Evolutionary conservation across 306 rosid genomes (phyloP).

Genomic region (Cercis canadensis): DNA sequence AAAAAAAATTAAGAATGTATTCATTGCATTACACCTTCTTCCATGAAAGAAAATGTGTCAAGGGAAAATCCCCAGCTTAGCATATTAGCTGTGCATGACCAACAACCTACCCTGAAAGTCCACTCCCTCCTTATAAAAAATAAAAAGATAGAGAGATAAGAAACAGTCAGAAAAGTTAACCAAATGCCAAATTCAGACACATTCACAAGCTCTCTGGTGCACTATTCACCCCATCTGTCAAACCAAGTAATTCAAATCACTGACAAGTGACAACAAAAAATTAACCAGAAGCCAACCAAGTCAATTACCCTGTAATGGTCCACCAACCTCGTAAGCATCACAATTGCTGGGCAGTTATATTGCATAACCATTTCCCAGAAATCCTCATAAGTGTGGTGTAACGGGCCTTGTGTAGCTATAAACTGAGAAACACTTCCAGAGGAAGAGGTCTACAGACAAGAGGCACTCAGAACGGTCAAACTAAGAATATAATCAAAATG

Average conservation of each 20-base stretch:
- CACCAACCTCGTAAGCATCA: constrained; percentile 88
- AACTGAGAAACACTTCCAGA: constrained; percentile 66
- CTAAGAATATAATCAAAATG: constrained; percentile 12
- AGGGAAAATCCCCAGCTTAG: too few relatives aligned
- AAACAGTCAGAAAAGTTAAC: neutral
- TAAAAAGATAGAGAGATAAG: too few relatives aligned
- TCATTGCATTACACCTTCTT: too few relatives aligned
- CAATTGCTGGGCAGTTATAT: constrained; percentile 78
- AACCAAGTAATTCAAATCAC: neutral
- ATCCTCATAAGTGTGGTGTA: constrained; percentile 89
- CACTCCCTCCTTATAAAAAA: too few relatives aligned
- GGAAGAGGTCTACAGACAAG: constrained; percentile 60
- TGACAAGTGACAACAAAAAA: neutral
- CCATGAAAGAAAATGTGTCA: too few relatives aligned
- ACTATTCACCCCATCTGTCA: neutral
- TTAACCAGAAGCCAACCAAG: constrained; percentile 25
- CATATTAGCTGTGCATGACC: too few relatives aligned
- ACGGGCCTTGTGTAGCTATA: constrained; percentile 97
- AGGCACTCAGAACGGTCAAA: constrained; percentile 35
- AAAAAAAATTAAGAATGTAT: too few relatives aligned
- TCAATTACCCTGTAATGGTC: constrained; percentile 72
- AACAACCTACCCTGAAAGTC: too few relatives aligned
- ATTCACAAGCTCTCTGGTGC: neutral
- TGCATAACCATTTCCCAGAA: constrained; percentile 97
- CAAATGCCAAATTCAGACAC: neutral